Conservation (phyloP, 2,329 filamentous ascomycete genomes). For the Nectriaceae sp. region DNA sequence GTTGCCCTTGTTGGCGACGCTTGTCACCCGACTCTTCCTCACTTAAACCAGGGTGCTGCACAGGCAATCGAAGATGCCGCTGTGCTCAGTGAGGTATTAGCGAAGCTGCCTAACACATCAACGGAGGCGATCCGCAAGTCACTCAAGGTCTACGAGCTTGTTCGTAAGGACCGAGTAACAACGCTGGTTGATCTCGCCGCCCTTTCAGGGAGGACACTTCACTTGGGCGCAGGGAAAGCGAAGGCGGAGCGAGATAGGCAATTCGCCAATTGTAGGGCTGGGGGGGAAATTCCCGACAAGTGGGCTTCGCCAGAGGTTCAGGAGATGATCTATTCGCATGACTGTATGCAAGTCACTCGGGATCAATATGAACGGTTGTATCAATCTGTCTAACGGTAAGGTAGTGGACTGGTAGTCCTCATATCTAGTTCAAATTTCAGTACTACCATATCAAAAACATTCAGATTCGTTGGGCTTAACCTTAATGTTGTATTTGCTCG, state of each 20-base stretch:
- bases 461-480: too few relatives aligned
- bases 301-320: slow-evolving; percentile 71
- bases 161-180: slow-evolving; percentile 57
- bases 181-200: slow-evolving; percentile 56
- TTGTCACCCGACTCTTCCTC: slow-evolving; percentile 67
- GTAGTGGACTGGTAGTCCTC: not conserved
- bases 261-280: slow-evolving; percentile 53
- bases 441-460: not conserved
- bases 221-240: slow-evolving; percentile 56
- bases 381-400: not conserved
- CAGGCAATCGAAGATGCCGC: slow-evolving; percentile 68
- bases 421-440: slow-evolving; percentile 19
- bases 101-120: slow-evolving; percentile 37
- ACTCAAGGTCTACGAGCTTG: slow-evolving; percentile 55
- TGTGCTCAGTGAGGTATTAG: slow-evolving; percentile 56
- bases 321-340: slow-evolving; percentile 63
- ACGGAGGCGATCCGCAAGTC: slow-evolving; percentile 47
- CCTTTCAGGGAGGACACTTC: slow-evolving; percentile 51
- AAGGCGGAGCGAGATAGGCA: slow-evolving; percentile 57
- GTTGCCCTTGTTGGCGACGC: slow-evolving; percentile 63
- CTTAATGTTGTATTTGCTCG: too few relatives aligned
- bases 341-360: slow-evolving; percentile 56
- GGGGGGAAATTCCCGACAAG: slow-evolving; percentile 60
- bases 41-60: slow-evolving; percentile 66
- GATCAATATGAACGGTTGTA: slow-evolving; percentile 54